Percentiles rank a stretch among this genome's conserved stretches.
phyloP scores from a whole-genome alignment of 2,329 filamentous ascomycete genomes.

The Grosmannia huntii region DNA sequence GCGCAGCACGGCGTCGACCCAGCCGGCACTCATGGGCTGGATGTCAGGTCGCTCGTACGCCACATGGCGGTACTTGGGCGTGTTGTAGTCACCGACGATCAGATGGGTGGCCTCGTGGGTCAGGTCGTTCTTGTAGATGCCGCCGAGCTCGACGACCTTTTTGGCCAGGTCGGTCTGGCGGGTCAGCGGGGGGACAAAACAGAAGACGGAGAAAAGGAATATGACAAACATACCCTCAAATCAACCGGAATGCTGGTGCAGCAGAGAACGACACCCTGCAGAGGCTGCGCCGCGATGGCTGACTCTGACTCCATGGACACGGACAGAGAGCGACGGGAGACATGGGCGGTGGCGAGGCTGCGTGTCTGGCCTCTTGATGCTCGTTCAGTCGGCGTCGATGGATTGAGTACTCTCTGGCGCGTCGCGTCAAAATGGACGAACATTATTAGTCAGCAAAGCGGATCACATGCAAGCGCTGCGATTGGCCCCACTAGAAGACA shows the following conservation, averaged over 20 bases:
- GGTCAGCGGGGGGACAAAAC: background rate
- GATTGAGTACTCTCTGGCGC: background rate
- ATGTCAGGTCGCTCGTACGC: constrained; percentile 81
- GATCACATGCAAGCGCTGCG: background rate
- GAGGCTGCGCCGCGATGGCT: constrained; percentile 43
- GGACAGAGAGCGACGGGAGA: constrained; percentile 1
- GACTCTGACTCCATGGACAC: constrained; percentile 14
- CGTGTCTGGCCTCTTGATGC: too few species aligned
- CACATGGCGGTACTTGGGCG: constrained; percentile 90
- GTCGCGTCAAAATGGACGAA: background rate
- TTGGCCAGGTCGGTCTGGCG: constrained; percentile 34
- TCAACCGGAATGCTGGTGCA: constrained; percentile 77
- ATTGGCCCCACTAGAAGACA: background rate
- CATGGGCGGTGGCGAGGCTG: constrained; percentile 6
- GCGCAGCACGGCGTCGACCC: constrained; percentile 68
- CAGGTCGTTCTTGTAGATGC: constrained; percentile 75
- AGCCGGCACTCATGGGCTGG: constrained; percentile 66
- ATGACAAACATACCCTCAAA: constrained; percentile 2
- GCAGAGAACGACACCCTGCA: constrained; percentile 66
- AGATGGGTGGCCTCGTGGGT: constrained; percentile 95
- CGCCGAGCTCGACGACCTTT: constrained; percentile 70
- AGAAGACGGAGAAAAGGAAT: background rate
- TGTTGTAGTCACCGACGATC: constrained; percentile 78
- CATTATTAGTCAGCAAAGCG: background rate
- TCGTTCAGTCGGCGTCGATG: background rate